Evolutionary conservation across 2,329 filamentous ascomycete genomes (phyloP), one percentile per base, ranked within the genome.

Genomic region (Diaporthe velutina): DNA sequence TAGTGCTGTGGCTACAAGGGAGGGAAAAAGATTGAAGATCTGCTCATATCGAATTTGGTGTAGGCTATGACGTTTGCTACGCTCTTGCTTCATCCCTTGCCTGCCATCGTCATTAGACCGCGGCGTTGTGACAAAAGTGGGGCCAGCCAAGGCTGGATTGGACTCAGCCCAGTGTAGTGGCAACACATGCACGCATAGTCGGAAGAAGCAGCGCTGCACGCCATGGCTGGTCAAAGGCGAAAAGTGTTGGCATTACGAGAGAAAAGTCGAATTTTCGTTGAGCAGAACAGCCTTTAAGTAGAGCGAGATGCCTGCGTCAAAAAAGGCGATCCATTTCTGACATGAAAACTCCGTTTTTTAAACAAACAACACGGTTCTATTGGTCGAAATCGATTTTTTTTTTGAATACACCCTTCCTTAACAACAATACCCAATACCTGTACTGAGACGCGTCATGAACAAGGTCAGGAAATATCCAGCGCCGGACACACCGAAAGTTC

Each of bases 401-500:
- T 30, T 55, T 25, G n/a, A 58, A 25, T 1, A 50, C 8, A 50
- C 9, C 3, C 8, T 50, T 45, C 25, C 1, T 6, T 4, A 12
- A 3, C 4, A 22, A 17, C 3, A 64, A n/a, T 7, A 30, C 28
- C 4, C 3, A 4, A 10, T 10, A 7, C 1, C 3, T n/a, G 17
- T 6, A 9, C 9, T 9, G 9, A 17, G 15, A 67, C 12, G n/a
- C 61, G 45, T 7, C 3, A 67, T 67, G 61, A 17, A 6, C 6
- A 50, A 67, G 22, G 42, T 33, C 2, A 67, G 30, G 61, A 50
- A 67, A 13, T 50, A 67, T 50, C 42, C 61, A 4, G 28, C 61
- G 5, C 61, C 61, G 4, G 61, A 50, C 22, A 25, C 61, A 33
- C 61, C 61, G 1, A 33, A 4, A 6, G 77, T 86, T 17, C 82